Conservation (phyloP, 2,329 filamentous ascomycete species). For the Fusarium goolgardi region DNA sequence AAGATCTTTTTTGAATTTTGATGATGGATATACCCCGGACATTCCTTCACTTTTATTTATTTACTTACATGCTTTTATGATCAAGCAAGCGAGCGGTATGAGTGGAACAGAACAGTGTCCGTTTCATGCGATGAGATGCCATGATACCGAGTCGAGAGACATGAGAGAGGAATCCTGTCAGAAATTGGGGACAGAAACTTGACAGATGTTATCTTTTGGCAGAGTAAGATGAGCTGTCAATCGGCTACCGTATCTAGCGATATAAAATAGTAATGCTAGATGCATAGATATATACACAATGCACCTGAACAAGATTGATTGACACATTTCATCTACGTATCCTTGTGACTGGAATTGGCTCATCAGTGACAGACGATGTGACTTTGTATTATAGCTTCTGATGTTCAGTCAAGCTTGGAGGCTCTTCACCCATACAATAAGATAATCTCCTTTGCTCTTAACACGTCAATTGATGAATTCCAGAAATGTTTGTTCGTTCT, state of each 20-base stretch:
- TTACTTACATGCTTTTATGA: constrained; percentile 32
- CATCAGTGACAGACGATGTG: not conserved
- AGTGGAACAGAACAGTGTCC: constrained; percentile 20
- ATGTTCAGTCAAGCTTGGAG: not conserved
- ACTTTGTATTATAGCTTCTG: not conserved
- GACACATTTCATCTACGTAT: not conserved
- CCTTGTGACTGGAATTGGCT: not conserved
- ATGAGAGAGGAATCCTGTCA: constrained; percentile 15
- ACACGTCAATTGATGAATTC: not conserved
- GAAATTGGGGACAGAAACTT: constrained; percentile 9
- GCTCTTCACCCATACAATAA: not conserved
- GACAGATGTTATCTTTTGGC: constrained; percentile 18
- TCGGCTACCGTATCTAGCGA: not conserved
- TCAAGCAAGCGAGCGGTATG: constrained; percentile 30
- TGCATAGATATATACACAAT: constrained; percentile 18
- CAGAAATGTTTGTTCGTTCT: not conserved
- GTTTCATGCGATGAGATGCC: constrained; percentile 17
- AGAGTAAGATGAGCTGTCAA: not conserved
- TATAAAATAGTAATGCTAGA: constrained; percentile 4
- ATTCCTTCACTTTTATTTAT: constrained; percentile 37
- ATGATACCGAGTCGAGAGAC: constrained; percentile 11
- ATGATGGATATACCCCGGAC: constrained; percentile 51
- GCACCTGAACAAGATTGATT: constrained; percentile 33
- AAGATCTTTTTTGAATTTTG: constrained; percentile 40
- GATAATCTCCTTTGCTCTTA: not conserved